These are phyloP conservation scores for Yamadazyma blattariae DNA, from an alignment of 1,139 yeast species.

Conservation along the genomic window DNA sequence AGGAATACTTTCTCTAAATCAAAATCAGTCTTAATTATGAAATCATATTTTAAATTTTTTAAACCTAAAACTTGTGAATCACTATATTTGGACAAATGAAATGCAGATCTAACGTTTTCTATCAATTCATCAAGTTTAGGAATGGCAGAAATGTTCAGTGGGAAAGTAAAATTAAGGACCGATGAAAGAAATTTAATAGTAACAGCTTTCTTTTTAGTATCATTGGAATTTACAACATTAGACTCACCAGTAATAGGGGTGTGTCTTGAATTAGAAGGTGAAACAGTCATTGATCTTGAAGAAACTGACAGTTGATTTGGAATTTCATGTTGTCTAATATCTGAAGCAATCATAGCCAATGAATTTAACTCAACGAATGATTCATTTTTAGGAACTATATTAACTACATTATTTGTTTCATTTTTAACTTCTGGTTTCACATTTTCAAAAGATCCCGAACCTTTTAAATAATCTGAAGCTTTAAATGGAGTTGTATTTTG, in stretches of 20 bases:
- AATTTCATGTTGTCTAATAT: conserved; percentile 20
- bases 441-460: not conserved
- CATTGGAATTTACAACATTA: not conserved
- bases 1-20: conserved; percentile 37
- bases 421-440: conserved; percentile 2
- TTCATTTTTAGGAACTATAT: conserved; percentile 9
- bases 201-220: conserved; percentile 22
- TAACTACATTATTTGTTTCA: not conserved
- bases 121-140: conserved; percentile 67
- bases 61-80: conserved; percentile 21
- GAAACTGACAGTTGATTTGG: conserved; percentile 3
- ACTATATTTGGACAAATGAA: conserved; percentile 37
- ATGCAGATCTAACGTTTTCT: conserved; percentile 69
- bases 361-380: conserved; percentile 25
- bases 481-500: conserved; percentile 36
- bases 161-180: conserved; percentile 55
- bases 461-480: conserved; percentile 10
- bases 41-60: conserved; percentile 20
- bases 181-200: conserved; percentile 39
- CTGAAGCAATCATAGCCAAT: conserved; percentile 42
- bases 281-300: conserved; percentile 4
- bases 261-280: conserved; percentile 4
- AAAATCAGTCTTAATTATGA: conserved; percentile 26
- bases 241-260: not conserved
- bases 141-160: conserved; percentile 59